Base-by-base conservation (phyloP, 2,329 filamentous ascomycete species). In the Trichoderma polysporum region DNA sequence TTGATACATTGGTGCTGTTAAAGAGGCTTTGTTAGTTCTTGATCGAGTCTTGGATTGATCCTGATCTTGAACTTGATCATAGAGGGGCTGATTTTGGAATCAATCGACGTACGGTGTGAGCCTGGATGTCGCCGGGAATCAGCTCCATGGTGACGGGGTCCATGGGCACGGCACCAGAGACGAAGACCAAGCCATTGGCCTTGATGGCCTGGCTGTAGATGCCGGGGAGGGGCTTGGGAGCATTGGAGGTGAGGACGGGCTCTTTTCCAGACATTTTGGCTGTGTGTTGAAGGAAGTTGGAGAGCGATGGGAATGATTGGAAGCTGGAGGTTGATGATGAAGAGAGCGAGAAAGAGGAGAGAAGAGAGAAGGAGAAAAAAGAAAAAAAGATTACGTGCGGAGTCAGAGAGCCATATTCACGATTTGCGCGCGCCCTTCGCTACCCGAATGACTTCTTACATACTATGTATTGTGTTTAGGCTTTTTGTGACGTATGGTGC, bases 101-200 rank as follows among this genome's bases (percentile, higher is more conserved):
- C n/a, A n/a, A n/a, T 49, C 15, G 17, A 53, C 50, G 15, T 70
- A 81, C 81, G 41, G 90, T 92, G 78, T 90, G 87, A 63, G 88
- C 85, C 66, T 86, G 84, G 72, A 92, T 86, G 74, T 82, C 85
- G 60, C 89, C 90, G 53, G 86, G 81, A 69, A 91, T 82, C 64
- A 91, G 81, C 70, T 86, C 83, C 69, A 85, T 86, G 7, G 79
- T 79, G 63, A 80, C 78, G 52, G 83, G 80, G 76, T 91, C 88
- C 70, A 88, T 87, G 70, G 90, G 88, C 70, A 92, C 89, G 71
- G 90, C 88, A 71, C 90, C 90, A 0, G 90, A 91, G 75, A 90
- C 85, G 79, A 87, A 93, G 78, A 93, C 85, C 70, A 89, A 83
- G 70, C 86, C 86, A 70, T 87, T 87, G 68, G 89, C 89, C 72